phyloP scores from a whole-genome alignment of 176 grass and related monocot genomes.

The Phoenix dactylifera region DNA sequence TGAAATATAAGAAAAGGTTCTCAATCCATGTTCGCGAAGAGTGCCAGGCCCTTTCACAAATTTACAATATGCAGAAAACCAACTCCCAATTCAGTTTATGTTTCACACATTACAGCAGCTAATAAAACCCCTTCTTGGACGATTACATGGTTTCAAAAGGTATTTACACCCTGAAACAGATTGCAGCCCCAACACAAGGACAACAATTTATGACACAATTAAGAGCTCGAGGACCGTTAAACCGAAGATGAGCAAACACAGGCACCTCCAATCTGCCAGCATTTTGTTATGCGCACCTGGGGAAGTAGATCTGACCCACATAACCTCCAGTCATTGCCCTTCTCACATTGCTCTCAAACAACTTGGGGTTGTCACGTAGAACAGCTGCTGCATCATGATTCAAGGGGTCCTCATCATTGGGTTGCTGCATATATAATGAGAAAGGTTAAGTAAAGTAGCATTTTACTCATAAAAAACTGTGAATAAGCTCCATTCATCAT shows the following conservation, averaged over 20 bases:
- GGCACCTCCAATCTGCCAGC: neutral
- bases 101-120: neutral
- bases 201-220: neutral
- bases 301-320: conserved; percentile 48
- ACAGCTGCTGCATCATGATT: conserved; percentile 64
- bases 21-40: too few relatives aligned
- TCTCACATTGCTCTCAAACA: conserved; percentile 65
- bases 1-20: too few relatives aligned
- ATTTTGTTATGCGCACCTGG: conserved; percentile 40
- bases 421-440: conserved; percentile 38
- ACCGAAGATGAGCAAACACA: neutral
- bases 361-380: conserved; percentile 49
- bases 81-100: too few relatives aligned
- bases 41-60: too few relatives aligned
- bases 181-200: neutral
- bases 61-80: too few relatives aligned
- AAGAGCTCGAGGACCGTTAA: neutral
- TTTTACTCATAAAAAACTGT: too few relatives aligned
- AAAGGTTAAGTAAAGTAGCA: neutral
- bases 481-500: too few relatives aligned
- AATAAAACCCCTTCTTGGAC: neutral
- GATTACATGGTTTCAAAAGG: neutral
- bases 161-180: conserved; percentile 10
- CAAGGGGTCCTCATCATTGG: conserved; percentile 71
- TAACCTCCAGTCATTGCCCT: conserved; percentile 66